Evolutionary conservation across 1,139 yeast species (phyloP).

Genomic region (Nakaseomyces bracarensis): DNA sequence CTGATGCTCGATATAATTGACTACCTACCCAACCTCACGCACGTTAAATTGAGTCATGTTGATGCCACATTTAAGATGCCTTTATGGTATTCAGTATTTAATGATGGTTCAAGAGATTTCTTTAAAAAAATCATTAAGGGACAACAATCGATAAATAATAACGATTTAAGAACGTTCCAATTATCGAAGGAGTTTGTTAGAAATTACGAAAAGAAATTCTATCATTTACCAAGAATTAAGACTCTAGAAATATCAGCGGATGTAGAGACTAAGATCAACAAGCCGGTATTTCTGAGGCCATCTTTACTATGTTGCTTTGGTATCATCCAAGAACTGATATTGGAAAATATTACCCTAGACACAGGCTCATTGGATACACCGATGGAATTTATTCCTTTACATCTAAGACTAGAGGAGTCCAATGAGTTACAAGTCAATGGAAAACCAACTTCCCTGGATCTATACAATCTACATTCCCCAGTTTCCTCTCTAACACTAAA

Average conservation of each 20-base stretch:
- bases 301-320: conserved; percentile 39
- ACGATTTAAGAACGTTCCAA: conserved; percentile 28
- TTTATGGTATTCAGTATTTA: conserved; percentile 32
- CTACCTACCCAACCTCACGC: conserved; percentile 32
- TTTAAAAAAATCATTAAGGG: conserved; percentile 29
- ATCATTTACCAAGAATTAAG: conserved; percentile 23
- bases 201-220: conserved; percentile 25
- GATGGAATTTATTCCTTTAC: conserved; percentile 29
- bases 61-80: conserved; percentile 48
- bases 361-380: conserved; percentile 34
- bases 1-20: conserved; percentile 35
- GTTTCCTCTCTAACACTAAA: conserved; percentile 26
- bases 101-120: conserved; percentile 30
- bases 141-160: conserved; percentile 27
- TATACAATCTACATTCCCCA: conserved; percentile 31
- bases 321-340: conserved; percentile 37
- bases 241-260: conserved; percentile 23
- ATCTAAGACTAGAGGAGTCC: conserved; percentile 16
- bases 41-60: conserved; percentile 37
- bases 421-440: conserved; percentile 8
- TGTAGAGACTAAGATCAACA: conserved; percentile 14
- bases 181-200: conserved; percentile 23
- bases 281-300: conserved; percentile 33
- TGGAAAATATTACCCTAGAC: conserved; percentile 45
- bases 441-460: conserved; percentile 10